phyloP scores from a whole-genome alignment of 2,329 filamentous ascomycete species.

The Colletotrichum phormii region DNA sequence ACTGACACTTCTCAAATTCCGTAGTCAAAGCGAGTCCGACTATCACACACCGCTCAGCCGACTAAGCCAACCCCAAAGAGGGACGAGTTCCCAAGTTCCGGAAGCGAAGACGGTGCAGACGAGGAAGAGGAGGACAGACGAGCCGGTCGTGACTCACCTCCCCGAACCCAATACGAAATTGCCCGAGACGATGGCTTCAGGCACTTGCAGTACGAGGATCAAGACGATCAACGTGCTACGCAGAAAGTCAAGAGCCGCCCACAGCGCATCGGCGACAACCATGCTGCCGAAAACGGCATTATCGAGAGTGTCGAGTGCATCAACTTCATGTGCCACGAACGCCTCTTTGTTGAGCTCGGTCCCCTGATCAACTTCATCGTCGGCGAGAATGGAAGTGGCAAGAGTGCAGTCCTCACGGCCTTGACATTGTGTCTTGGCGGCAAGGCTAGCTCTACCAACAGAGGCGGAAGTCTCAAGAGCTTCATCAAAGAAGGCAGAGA shows the following conservation, averaged over 20 bases:
- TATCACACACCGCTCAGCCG: constrained; percentile 43
- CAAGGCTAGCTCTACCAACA: constrained; percentile 92
- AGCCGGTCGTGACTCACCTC: constrained; percentile 48
- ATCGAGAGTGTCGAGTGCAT: constrained; percentile 87
- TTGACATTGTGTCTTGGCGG: constrained; percentile 95
- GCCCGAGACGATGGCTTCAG: constrained; percentile 69
- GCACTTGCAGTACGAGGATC: constrained; percentile 66
- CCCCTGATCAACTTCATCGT: constrained; percentile 98
- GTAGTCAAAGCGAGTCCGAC: constrained; percentile 48
- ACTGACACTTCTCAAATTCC: neutral
- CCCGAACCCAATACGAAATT: constrained; percentile 71
- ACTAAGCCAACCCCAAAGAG: constrained; percentile 34
- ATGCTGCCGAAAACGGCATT: constrained; percentile 84
- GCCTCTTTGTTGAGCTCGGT: constrained; percentile 85
- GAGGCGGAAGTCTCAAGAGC: constrained; percentile 87
- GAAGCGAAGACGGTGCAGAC: constrained; percentile 46
- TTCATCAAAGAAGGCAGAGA: constrained; percentile 93
- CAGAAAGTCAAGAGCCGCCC: constrained; percentile 69
- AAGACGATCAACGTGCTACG: constrained; percentile 73
- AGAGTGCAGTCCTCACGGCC: constrained; percentile 94
- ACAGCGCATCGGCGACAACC: constrained; percentile 71
- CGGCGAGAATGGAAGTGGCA: constrained; percentile 96
- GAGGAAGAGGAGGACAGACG: constrained; percentile 43
- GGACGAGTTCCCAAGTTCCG: constrained; percentile 36
- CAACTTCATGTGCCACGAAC: constrained; percentile 97